Conservation (phyloP, 805 yeast species). For the Saccharomyces mikatae region DNA sequence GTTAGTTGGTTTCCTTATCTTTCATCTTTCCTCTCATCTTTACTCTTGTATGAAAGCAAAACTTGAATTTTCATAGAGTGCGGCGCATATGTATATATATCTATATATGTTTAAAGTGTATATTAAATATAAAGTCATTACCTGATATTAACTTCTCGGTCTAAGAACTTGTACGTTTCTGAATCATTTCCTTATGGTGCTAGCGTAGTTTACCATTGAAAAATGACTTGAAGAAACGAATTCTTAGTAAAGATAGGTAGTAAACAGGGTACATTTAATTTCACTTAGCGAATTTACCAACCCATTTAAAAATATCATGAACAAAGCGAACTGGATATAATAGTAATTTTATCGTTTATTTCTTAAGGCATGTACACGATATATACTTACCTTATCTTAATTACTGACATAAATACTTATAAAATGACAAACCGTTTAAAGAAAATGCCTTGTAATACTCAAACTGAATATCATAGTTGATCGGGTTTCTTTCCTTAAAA, state of each 20-base stretch:
- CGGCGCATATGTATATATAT: background rate
- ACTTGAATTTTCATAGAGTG: background rate
- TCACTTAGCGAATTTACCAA: too few relatives aligned
- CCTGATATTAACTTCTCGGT: background rate
- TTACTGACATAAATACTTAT: background rate
- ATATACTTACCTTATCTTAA: background rate
- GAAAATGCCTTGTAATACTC: background rate
- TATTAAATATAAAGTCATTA: background rate
- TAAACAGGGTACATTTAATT: too few relatives aligned
- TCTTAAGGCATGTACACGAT: background rate
- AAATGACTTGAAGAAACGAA: background rate
- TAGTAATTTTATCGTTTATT: background rate
- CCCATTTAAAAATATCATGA: too few relatives aligned
- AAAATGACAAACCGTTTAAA: background rate
- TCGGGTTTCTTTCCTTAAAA: background rate
- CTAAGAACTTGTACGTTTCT: background rate
- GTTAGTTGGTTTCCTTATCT: slow-evolving; percentile 1
- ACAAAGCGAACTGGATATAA: too few relatives aligned
- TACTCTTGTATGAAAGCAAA: background rate
- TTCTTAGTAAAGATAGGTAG: too few relatives aligned
- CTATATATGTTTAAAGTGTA: background rate
- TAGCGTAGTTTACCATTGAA: background rate
- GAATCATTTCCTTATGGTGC: background rate
- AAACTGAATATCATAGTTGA: background rate
- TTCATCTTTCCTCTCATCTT: background rate